phyloP scores from a whole-genome alignment of 2,329 filamentous ascomycete genomes.

The Aspergillus ibericus region DNA sequence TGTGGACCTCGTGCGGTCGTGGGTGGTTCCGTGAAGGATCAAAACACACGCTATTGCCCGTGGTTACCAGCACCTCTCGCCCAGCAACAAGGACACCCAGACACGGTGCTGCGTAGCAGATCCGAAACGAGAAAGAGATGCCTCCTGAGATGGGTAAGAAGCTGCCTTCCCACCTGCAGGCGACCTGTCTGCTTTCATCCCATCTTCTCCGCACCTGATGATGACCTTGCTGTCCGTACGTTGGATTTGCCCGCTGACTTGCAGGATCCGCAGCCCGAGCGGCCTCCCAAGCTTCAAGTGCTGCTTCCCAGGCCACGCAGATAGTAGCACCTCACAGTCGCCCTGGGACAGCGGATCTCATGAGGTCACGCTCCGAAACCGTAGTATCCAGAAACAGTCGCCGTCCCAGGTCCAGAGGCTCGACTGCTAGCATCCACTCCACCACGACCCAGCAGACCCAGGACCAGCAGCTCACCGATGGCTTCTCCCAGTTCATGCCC shows the following conservation, averaged over 20 bases:
- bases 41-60: slow-evolving; percentile 32
- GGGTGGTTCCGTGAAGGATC: slow-evolving; percentile 26
- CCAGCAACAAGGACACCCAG: slow-evolving; percentile 23
- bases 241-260: slow-evolving; percentile 14
- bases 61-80: slow-evolving; percentile 28
- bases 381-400: slow-evolving; percentile 41
- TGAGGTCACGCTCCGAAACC: slow-evolving; percentile 43
- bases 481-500: slow-evolving; percentile 41
- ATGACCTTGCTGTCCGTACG: neutral
- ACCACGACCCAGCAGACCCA: slow-evolving; percentile 46
- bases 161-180: slow-evolving; percentile 16
- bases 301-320: slow-evolving; percentile 40
- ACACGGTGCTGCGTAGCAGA: slow-evolving; percentile 17
- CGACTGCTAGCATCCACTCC: slow-evolving; percentile 51
- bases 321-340: slow-evolving; percentile 40
- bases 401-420: slow-evolving; percentile 47
- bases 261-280: slow-evolving; percentile 32
- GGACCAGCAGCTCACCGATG: slow-evolving; percentile 42
- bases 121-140: slow-evolving; percentile 25
- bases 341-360: slow-evolving; percentile 42
- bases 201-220: neutral
- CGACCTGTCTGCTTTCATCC: slow-evolving; percentile 1
- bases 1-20: slow-evolving; percentile 22
- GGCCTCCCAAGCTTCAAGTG: slow-evolving; percentile 38
- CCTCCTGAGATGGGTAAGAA: slow-evolving; percentile 36